Evolutionary conservation across 768 basidiomycete genomes (phyloP), one percentile per base, ranked within the genome.

Genomic region (Boletus bicolor): DNA sequence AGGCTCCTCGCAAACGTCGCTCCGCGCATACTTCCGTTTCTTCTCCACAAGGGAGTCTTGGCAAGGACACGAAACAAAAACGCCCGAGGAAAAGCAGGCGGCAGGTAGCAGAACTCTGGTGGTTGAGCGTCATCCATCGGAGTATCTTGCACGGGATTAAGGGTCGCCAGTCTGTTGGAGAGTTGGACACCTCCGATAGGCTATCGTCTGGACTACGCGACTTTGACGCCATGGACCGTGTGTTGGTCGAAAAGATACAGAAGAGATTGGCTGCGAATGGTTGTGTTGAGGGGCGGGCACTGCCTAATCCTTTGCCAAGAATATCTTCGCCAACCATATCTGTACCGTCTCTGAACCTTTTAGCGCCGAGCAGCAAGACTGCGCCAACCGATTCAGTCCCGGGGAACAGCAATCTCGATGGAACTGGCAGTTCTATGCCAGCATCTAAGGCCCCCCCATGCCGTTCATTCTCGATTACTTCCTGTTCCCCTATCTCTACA

Each of bases 61-160:
- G 50, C 14, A 60, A 56, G 42, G 61, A 61, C 14, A 21, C n/a
- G n/a, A 58, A 62, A n/a, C 64, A 58, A 42, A 74, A 74, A 57
- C 69, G 68, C 30, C 60, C 63, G 15, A 69, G 66, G 49, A 76
- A 70, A 54, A 66, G 65, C 49, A 67, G 53, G 47, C 68, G 61
- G 6, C 73, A 70, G 3, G 62, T 67, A 1, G 64, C 66, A 17
- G 76, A 77, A 47, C 57, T 74, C 9, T 68, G 68, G 54, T 76
- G 76, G 68, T 59, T 75, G 42, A 72, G 70, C 1, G 64, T 70
- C 14, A 53, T 77, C 24, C 74, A 75, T 53, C 64, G 70, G 43
- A 77, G 73, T 51, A 67, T 77, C 49, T 38, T 63, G 17, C 56
- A 61, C 9, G 62, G 59, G 32, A 59, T 72, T 4, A 64, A 65